phyloP scores from a whole-genome alignment of 371 early-diverging fungal genomes.

The Haplosporangium sp. region DNA sequence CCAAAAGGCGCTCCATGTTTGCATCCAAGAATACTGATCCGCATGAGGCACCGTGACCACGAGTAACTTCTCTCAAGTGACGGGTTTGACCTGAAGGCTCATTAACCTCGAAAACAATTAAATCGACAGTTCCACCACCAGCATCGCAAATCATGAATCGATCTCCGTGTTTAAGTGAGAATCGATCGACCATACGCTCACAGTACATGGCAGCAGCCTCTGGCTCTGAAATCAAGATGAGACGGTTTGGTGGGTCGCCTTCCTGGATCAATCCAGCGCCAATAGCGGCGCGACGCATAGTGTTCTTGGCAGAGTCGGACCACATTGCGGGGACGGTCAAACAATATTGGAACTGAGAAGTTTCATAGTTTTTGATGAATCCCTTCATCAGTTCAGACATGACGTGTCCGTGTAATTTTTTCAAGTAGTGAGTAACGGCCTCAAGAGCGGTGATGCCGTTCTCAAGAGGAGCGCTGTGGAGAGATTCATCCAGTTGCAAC shows the following conservation, averaged over 20 bases:
- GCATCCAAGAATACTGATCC: slow-evolving; percentile 70
- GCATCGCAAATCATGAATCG: slow-evolving; percentile 75
- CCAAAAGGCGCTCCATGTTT: slow-evolving; percentile 64
- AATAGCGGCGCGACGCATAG: slow-evolving; percentile 65
- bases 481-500: slow-evolving; percentile 65
- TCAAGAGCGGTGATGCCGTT: slow-evolving; percentile 59
- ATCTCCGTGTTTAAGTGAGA: slow-evolving; percentile 60
- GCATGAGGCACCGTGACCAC: slow-evolving; percentile 69
- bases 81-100: slow-evolving; percentile 43
- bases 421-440: slow-evolving; percentile 62
- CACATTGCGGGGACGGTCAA: slow-evolving; percentile 69
- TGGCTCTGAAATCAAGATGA: slow-evolving; percentile 64
- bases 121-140: slow-evolving; percentile 75
- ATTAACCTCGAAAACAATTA: slow-evolving; percentile 60
- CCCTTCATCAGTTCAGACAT: slow-evolving; percentile 59
- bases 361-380: slow-evolving; percentile 57
- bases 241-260: slow-evolving; percentile 59
- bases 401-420: slow-evolving; percentile 60
- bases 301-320: slow-evolving; percentile 64
- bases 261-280: slow-evolving; percentile 60
- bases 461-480: slow-evolving; percentile 58
- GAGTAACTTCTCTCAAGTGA: slow-evolving; percentile 64
- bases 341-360: slow-evolving; percentile 61
- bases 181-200: slow-evolving; percentile 62
- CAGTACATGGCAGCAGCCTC: slow-evolving; percentile 70